Base-by-base conservation (phyloP, 2,329 filamentous ascomycete species). In the Paraphaeosphaeria minitans region DNA sequence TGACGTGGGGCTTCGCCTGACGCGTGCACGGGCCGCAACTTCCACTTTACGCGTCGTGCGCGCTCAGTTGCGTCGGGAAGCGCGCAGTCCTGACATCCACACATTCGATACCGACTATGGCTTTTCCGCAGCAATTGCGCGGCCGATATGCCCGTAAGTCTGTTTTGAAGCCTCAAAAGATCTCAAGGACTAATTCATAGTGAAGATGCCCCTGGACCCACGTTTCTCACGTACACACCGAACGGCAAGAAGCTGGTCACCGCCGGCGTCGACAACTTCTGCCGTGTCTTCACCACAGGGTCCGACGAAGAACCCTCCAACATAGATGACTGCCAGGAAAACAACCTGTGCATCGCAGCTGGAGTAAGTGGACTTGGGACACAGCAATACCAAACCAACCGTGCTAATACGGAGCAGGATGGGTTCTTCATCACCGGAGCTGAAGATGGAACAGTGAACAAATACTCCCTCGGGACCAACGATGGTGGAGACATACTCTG, bases 371-470 rank as follows among this genome's bases (percentile, higher is more conserved):
- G 8, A 43, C 37, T 6, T 7, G 14, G 14, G 16, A 39, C 14
- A n/a, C 16, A 39, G 22, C 41, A 43, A 14, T 27, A 13, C 4
- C n/a, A 29, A 9, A 48, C 14, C 4, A 31, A 24, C 37, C 16
- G 13, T 16, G 58, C 70, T 75, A 58, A 76, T 53, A 27, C 33
- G 43, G 9, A 27, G 16, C 63, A 88, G 86, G 87, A 94, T 72
- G 87, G 90, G 60, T 93, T 91, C 76, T 96, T 97, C 74, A 87
- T 98, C 46, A 88, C 92, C 61, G 95, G 93, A 29, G 91, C 92
- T 21, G 94, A 99, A 77, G 93, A 98, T 79, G 95, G 96, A 71
- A 95, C 90, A n/a, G 92, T 99, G 70, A 96, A 90, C 81, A 87
- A 93, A 68, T 99, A 96, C 81, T 91, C 90, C n/a, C 84, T 97